Conservation (phyloP, 345 rosid species). For the Moricandia arvensis region DNA sequence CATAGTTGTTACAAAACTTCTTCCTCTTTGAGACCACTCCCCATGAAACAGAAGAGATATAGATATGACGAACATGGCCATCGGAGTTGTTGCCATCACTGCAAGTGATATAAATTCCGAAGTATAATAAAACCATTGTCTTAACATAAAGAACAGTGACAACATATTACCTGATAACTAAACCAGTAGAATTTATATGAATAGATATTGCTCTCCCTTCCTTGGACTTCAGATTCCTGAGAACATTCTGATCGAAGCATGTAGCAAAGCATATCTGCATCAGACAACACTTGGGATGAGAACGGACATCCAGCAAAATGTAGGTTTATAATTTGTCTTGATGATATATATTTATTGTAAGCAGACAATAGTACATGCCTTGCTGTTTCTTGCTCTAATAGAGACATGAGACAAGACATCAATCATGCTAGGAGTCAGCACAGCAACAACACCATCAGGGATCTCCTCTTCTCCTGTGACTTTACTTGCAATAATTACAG, state of each 20-base stretch:
- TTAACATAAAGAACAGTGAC: not conserved
- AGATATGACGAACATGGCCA: conserved; percentile 29
- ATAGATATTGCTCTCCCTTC: conserved; percentile 75
- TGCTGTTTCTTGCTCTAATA: conserved; percentile 95
- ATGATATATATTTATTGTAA: not conserved
- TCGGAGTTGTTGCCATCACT: conserved; percentile 33
- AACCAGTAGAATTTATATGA: conserved; percentile 65
- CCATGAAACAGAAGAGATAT: conserved; percentile 40
- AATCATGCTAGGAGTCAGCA: conserved; percentile 92
- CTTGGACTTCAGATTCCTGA: conserved; percentile 57
- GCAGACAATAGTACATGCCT: conserved; percentile 46
- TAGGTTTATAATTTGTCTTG: not conserved
- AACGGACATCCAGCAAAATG: not conserved
- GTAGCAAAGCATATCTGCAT: conserved; percentile 97
- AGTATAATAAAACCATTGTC: conserved; percentile 3
- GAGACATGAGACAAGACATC: conserved; percentile 98
- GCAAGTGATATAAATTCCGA: conserved; percentile 3
- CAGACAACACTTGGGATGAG: conserved; percentile 21
- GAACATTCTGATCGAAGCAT: conserved; percentile 80
- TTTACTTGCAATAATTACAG: conserved; percentile 73
- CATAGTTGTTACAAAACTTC: conserved; percentile 72
- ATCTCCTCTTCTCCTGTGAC: conserved; percentile 97
- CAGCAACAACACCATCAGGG: conserved; percentile 89
- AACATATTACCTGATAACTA: conserved; percentile 59
- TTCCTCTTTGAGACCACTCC: conserved; percentile 59